These are phyloP conservation scores for Amaranthus tricolor DNA, from an alignment of 179 eudicot genomes.

Conservation along the genomic window DNA sequence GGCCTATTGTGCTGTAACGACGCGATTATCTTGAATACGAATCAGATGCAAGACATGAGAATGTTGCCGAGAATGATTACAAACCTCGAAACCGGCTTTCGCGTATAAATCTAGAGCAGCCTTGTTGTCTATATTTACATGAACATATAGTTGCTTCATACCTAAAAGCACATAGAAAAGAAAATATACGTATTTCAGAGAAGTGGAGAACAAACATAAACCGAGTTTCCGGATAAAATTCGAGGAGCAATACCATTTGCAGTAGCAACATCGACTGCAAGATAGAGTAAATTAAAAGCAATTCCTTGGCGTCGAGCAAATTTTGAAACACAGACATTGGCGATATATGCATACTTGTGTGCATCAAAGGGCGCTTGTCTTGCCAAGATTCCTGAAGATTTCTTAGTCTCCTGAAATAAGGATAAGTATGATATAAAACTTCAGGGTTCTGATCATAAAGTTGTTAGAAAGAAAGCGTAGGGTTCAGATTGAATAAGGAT, in stretches of 20 bases:
- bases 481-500: background rate
- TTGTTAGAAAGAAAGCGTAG: background rate
- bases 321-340: slow-evolving; percentile 74
- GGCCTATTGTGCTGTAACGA: too few species aligned
- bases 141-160: slow-evolving; percentile 66
- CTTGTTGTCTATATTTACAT: slow-evolving; percentile 70
- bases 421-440: background rate
- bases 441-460: too few species aligned
- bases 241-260: slow-evolving; percentile 43
- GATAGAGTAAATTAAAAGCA: slow-evolving; percentile 64
- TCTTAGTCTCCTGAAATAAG: slow-evolving; percentile 45
- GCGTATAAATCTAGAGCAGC: slow-evolving; percentile 66
- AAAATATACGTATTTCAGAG: background rate
- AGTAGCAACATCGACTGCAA: slow-evolving; percentile 57
- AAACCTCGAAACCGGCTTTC: slow-evolving; percentile 70
- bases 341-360: slow-evolving; percentile 66
- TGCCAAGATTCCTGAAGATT: slow-evolving; percentile 44
- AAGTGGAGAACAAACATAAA: background rate
- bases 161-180: slow-evolving; percentile 38
- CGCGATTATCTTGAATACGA: background rate
- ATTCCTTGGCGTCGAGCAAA: slow-evolving; percentile 68
- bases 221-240: slow-evolving; percentile 9
- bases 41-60: background rate
- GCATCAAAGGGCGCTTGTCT: slow-evolving; percentile 52
- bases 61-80: background rate